Evolutionary conservation across 23 red algal genomes (phyloP), one percentile per base, ranked within the genome.

Genomic region (Pyropia haitanensis): DNA sequence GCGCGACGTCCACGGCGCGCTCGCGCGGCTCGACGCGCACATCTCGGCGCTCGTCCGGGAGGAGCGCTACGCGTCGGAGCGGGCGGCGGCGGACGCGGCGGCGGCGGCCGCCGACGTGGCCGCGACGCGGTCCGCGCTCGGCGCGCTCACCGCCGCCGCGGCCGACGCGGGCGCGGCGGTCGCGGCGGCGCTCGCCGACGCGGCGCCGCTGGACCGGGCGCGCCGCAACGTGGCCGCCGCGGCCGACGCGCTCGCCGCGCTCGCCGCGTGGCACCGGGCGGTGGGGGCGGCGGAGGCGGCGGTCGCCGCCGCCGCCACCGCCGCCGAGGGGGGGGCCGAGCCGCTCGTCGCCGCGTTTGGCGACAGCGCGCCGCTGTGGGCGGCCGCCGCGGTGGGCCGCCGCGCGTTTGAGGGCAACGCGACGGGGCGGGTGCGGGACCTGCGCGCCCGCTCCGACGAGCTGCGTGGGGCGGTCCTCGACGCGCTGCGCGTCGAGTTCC

Each of bases 31-130:
- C 18, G 81, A 87, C 39, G 61, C 57, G 15, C 51, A 71, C 15
- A 53, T 87, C 13, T 53, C 81, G 33, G 51, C 67, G n/a, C 60
- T 76, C 31, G 62, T 87, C 15, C 69, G 61, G 28, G 55, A 39
- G 33, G 71, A 87, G 34, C 68, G 81, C 22, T 52, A 77, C 24
- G 71, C 63, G 60, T 61, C 60, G 2, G 28, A 48, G 16, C 31
- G 55, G 28, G 49, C 71, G 28, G 60, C 27, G 25, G 53, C 56
- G 19, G 58, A 20, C 51, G 62, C 76, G 18, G 31, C 30, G 18
- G 63, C n/a, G 25, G 67, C 81, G 20, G 15, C 33, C 3, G 33
- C 50, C n/a, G 62, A 64, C n/a, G 56, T 87, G 5, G 48, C 61
- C 33, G 24, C 14, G 0, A 50, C 65, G 51, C 57, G 71, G 24